Conservation (phyloP, 1,284 basidiomycete species). For the Puccinia polysora region DNA sequence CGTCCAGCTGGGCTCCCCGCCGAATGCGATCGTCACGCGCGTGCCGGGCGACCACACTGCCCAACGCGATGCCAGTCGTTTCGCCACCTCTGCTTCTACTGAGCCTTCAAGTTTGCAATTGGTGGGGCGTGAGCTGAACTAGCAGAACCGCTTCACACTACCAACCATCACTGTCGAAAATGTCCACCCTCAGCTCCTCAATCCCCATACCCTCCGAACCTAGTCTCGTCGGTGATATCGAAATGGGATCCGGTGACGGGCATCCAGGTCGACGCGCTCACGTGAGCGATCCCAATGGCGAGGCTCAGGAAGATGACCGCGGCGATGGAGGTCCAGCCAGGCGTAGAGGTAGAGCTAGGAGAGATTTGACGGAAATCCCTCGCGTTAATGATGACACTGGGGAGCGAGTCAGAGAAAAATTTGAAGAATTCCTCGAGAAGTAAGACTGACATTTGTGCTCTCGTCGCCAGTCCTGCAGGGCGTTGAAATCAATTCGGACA, state of each 20-base stretch:
- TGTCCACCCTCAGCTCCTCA: slow-evolving; percentile 25
- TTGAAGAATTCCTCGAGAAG: slow-evolving; percentile 84
- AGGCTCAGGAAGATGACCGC: slow-evolving; percentile 23
- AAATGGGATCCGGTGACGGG: slow-evolving; percentile 8
- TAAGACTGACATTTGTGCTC: slow-evolving; percentile 57
- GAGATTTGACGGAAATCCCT: slow-evolving; percentile 60
- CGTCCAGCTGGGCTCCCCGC: no score
- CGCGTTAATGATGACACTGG: slow-evolving; percentile 86
- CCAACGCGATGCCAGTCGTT: no score
- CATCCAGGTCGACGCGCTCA: neutral
- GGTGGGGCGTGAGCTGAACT: no score
- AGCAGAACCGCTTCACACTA: neutral
- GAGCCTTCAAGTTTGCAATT: no score
- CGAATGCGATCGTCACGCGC: no score
- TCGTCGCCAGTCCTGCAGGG: no score
- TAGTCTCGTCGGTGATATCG: neutral
- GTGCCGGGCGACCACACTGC: no score
- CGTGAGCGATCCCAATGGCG: neutral
- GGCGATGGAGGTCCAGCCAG: neutral
- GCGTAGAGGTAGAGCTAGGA: slow-evolving; percentile 3
- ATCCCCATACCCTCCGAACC: slow-evolving; percentile 20
- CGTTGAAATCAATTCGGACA: no score
- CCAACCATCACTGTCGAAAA: neutral
- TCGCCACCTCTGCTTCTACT: no score
- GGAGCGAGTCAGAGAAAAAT: slow-evolving; percentile 83